phyloP scores from a whole-genome alignment of 345 rosid genomes.

The Rhizophora apiculata region DNA sequence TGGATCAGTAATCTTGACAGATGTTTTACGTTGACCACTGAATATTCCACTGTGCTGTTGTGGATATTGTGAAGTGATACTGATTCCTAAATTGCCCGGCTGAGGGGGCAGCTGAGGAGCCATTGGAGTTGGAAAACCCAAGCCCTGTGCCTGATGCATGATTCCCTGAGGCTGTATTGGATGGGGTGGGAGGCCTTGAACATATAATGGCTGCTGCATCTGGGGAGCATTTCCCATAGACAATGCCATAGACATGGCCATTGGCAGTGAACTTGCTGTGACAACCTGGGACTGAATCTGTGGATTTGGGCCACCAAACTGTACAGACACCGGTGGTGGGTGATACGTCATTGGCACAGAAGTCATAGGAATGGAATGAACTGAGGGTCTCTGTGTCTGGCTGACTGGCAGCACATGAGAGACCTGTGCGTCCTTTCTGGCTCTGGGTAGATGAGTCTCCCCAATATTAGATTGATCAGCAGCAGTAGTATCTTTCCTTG shows the following conservation, averaged over 20 bases:
- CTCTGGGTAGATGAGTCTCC: constrained; percentile 45
- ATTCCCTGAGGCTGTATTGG: constrained; percentile 76
- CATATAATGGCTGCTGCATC: constrained; percentile 66
- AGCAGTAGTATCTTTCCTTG: constrained; percentile 45
- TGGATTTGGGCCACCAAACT: constrained; percentile 66
- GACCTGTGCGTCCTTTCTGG: constrained; percentile 54
- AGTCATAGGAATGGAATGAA: constrained; percentile 49
- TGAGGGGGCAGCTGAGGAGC: constrained; percentile 63
- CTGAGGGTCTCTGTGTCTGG: constrained; percentile 61
- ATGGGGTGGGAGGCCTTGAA: constrained; percentile 65
- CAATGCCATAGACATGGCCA: constrained; percentile 67
- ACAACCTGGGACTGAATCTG: constrained; percentile 74
- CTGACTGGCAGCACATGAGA: constrained; percentile 36
- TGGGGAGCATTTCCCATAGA: constrained; percentile 66
- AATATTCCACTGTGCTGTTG: constrained; percentile 78
- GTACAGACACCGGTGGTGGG: constrained; percentile 64
- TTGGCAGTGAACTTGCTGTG: constrained; percentile 51
- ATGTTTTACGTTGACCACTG: constrained; percentile 59
- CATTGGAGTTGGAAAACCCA: constrained; percentile 60
- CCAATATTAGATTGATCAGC: constrained; percentile 41
- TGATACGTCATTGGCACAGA: constrained; percentile 69
- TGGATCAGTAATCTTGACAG: constrained; percentile 90
- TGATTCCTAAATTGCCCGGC: constrained; percentile 65
- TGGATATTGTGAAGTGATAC: constrained; percentile 56
- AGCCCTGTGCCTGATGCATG: constrained; percentile 79